These are phyloP conservation scores for Zizania latifolia DNA, from an alignment of 176 grass and related monocot genomes.

Conservation along the genomic window DNA sequence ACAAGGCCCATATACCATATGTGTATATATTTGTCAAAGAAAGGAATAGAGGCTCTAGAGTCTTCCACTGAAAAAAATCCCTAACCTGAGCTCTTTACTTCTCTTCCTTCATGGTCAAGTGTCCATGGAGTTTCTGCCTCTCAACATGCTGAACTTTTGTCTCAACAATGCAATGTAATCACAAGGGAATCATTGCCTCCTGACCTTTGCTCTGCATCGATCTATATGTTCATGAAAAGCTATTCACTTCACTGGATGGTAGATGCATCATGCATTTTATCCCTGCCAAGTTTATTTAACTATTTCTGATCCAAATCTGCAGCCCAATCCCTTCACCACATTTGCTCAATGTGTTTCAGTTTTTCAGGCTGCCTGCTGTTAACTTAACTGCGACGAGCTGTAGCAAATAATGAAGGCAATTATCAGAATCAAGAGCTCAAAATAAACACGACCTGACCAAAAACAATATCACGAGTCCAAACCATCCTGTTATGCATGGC, in stretches of 20 bases:
- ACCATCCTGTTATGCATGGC: not conserved
- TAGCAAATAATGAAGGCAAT: not conserved
- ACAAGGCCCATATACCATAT: too few species aligned
- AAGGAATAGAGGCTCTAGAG: too few species aligned
- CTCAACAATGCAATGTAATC: conserved; percentile 4
- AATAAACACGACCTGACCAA: not conserved
- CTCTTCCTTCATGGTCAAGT: too few species aligned
- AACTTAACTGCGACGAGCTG: not conserved
- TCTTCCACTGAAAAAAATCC: too few species aligned
- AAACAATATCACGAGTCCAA: not conserved
- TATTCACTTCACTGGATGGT: not conserved
- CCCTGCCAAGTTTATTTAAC: not conserved
- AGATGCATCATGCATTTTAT: too few species aligned
- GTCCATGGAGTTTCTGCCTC: too few species aligned
- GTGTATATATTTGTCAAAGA: too few species aligned
- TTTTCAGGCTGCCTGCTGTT: not conserved
- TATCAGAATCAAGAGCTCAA: not conserved
- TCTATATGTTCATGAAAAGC: not conserved
- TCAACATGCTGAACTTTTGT: too few species aligned
- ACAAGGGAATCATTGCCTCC: conserved; percentile 28
- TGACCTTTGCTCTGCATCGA: not conserved
- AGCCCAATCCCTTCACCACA: not conserved
- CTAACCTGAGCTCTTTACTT: too few species aligned
- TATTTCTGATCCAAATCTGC: not conserved
- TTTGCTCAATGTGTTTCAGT: not conserved